phyloP scores from a whole-genome alignment of 305 asterid species.

The Nicotiana rustica region DNA sequence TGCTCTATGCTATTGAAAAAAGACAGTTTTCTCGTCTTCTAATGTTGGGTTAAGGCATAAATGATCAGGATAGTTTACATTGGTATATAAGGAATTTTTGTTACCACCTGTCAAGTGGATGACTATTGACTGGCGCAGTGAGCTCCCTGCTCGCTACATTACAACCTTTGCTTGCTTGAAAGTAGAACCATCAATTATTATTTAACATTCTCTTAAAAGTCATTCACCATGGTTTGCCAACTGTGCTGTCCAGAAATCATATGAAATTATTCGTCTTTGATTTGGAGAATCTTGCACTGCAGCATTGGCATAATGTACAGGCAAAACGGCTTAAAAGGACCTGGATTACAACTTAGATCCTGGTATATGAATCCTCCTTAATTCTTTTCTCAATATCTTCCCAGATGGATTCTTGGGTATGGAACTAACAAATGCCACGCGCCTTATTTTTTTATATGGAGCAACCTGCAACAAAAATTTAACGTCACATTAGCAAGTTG shows the following conservation, averaged over 20 bases:
- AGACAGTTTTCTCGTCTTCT: not conserved
- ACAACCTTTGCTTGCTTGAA: not conserved
- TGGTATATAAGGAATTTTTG: not conserved
- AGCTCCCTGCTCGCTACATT: not conserved
- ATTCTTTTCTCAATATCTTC: slow-evolving; percentile 62
- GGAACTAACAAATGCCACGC: slow-evolving; percentile 48
- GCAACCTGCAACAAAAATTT: slow-evolving; percentile 52
- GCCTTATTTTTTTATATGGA: slow-evolving; percentile 61
- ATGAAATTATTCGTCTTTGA: slow-evolving; percentile 1
- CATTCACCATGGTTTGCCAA: not conserved
- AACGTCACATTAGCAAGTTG: not conserved
- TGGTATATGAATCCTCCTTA: slow-evolving; percentile 46
- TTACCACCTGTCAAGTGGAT: too few relatives aligned
- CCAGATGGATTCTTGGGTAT: slow-evolving; percentile 65
- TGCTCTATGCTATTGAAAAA: not conserved
- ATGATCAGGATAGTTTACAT: not conserved
- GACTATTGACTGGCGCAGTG: not conserved
- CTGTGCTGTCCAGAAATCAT: not conserved
- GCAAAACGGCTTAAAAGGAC: not conserved
- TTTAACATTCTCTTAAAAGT: not conserved
- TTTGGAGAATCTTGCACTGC: not conserved
- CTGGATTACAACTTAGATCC: slow-evolving; percentile 46
- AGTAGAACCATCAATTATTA: not conserved
- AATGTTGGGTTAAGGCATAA: not conserved
- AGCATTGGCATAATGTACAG: not conserved